phyloP scores from a whole-genome alignment of 78 protist species.

The Dictyostelium discoideum region DNA sequence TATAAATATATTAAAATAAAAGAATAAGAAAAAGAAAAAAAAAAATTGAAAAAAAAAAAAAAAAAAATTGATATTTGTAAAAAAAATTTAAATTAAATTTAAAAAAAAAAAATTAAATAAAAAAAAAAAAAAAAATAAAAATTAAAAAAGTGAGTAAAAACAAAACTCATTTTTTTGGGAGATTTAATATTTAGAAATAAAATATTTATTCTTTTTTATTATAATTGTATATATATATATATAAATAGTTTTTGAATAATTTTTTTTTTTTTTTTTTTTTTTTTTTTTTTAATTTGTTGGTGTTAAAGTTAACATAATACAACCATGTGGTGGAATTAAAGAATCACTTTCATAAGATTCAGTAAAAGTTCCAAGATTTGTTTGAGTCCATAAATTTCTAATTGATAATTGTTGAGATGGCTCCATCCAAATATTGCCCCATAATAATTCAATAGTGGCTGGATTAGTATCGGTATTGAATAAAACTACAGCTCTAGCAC shows the following conservation, averaged over 20 bases:
- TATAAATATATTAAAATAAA: neutral
- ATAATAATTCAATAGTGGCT: neutral
- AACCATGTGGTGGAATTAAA: constrained; percentile 24
- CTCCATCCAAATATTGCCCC: constrained; percentile 27
- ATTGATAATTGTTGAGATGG: neutral
- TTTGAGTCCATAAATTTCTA: constrained; percentile 62
- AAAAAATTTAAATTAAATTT: neutral
- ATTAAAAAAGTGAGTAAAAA: neutral
- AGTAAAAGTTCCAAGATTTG: constrained; percentile 35
- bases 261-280: neutral
- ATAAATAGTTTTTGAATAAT: neutral
- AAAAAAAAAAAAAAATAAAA: neutral
- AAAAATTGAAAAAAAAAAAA: neutral
- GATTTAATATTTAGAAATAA: too few relatives aligned
- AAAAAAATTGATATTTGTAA: neutral
- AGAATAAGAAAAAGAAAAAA: neutral
- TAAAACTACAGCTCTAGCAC: constrained; percentile 46
- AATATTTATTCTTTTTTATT: too few relatives aligned
- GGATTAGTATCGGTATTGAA: constrained; percentile 32
- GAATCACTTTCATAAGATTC: neutral
- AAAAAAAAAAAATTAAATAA: neutral
- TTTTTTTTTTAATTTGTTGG: neutral
- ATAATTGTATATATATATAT: too few relatives aligned
- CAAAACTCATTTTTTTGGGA: neutral
- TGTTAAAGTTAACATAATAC: neutral